Percentiles rank a stretch among this genome's conserved stretches.
phyloP scores from a whole-genome alignment of 2,329 filamentous ascomycete species.

The Hypoxylon sp. region DNA sequence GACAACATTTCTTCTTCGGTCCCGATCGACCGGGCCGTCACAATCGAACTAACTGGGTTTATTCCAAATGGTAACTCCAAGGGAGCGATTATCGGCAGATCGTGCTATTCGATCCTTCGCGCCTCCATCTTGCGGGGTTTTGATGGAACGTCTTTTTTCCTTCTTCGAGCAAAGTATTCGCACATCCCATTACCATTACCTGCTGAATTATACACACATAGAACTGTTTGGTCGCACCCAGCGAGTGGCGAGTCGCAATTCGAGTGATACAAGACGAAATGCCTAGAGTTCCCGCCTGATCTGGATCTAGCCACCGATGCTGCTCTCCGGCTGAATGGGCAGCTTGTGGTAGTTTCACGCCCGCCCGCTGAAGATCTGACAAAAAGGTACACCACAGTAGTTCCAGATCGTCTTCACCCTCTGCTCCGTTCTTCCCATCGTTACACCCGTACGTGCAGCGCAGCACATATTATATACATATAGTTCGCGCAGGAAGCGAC shows the following conservation, averaged over 20 bases:
- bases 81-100: slow-evolving; percentile 39
- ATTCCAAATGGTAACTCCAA: slow-evolving; percentile 24
- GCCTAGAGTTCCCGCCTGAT: slow-evolving; percentile 19
- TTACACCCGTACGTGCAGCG: not conserved
- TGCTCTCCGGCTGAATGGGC: slow-evolving; percentile 23
- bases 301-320: slow-evolving; percentile 27
- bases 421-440: slow-evolving; percentile 1
- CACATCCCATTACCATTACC: slow-evolving; percentile 17
- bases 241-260: slow-evolving; percentile 19
- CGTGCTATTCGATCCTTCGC: slow-evolving; percentile 35
- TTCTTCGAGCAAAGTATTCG: slow-evolving; percentile 1
- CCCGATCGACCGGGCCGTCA: slow-evolving; percentile 24
- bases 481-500: not conserved
- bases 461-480: not conserved
- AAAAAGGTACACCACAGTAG: not conserved
- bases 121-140: slow-evolving; percentile 39
- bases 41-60: slow-evolving; percentile 24
- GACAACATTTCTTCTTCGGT: slow-evolving; percentile 19
- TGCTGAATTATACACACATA: not conserved
- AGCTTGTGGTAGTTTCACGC: slow-evolving; percentile 5
- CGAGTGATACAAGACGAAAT: slow-evolving; percentile 4
- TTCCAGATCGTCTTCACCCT: slow-evolving; percentile 23
- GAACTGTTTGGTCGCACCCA: slow-evolving; percentile 15
- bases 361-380: slow-evolving; percentile 16
- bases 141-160: not conserved